Evolutionary conservation across 1,139 yeast genomes (phyloP).

Genomic region (Keqinozyma sinolaborantium): DNA sequence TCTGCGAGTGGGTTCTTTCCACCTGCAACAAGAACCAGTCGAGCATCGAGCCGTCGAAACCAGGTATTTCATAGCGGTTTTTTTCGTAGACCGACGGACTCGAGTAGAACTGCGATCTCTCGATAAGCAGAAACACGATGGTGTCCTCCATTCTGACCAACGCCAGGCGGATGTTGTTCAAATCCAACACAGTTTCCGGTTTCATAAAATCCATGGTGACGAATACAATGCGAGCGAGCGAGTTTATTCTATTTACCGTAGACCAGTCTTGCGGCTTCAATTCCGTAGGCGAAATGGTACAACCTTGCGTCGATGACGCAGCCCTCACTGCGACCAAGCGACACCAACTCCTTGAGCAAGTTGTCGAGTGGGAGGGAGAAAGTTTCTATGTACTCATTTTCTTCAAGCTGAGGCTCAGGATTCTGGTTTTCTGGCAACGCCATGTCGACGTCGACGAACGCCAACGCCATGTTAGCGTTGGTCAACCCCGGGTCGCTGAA

Average conservation of each 20-base stretch:
- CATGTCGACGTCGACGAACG: conserved; percentile 76
- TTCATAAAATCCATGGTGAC: conserved; percentile 74
- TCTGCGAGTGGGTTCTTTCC: conserved; percentile 78
- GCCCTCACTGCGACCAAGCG: conserved; percentile 54
- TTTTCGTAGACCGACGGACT: conserved; percentile 72
- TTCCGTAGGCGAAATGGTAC: conserved; percentile 80
- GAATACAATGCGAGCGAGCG: neutral
- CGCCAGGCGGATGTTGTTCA: conserved; percentile 78
- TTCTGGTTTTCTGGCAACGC: conserved; percentile 56
- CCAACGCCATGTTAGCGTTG: conserved; percentile 81
- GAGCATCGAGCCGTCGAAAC: conserved; percentile 76
- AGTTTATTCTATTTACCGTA: conserved; percentile 1
- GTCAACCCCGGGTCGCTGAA: conserved; percentile 94
- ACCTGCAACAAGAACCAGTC: conserved; percentile 81
- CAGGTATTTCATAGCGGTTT: conserved; percentile 57
- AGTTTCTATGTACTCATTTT: conserved; percentile 83
- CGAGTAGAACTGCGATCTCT: conserved; percentile 81
- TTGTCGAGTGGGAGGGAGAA: conserved; percentile 61
- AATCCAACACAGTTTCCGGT: conserved; percentile 78
- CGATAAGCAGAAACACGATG: conserved; percentile 86
- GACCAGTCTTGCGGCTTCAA: conserved; percentile 16
- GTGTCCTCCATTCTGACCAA: conserved; percentile 95
- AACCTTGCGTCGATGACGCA: conserved; percentile 82
- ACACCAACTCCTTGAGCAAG: conserved; percentile 52
- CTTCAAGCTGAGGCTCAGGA: conserved; percentile 78